phyloP scores from a whole-genome alignment of 805 yeast species.

The Wickerhamiella bombiphila region DNA sequence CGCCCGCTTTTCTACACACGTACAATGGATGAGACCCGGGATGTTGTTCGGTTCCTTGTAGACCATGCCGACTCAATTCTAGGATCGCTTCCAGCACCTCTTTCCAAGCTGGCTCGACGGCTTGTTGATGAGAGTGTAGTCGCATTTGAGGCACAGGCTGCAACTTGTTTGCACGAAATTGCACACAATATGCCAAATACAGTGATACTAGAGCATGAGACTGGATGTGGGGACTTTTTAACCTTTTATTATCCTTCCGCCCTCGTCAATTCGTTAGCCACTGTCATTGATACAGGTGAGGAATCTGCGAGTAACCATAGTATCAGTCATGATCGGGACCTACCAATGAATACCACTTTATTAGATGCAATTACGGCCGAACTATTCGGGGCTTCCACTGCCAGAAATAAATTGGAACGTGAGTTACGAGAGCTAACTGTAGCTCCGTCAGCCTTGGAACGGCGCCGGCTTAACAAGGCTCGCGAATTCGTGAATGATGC shows the following conservation, averaged over 20 bases:
- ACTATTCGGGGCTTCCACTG: neutral
- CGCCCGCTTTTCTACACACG: neutral
- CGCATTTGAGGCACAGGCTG: neutral
- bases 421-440: neutral
- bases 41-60: neutral
- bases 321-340: neutral
- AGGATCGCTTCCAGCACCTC: neutral
- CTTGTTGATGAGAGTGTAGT: neutral
- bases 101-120: neutral
- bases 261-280: no score
- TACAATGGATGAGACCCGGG: neutral
- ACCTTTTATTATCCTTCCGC: slow-evolving; percentile 4
- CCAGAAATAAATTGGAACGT: slow-evolving; percentile 2
- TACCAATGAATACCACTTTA: neutral
- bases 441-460: neutral
- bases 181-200: neutral
- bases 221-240: slow-evolving; percentile 4
- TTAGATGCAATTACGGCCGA: neutral
- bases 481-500: slow-evolving; percentile 1
- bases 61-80: neutral
- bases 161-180: neutral
- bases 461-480: neutral
- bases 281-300: no score
- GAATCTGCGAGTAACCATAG: neutral
- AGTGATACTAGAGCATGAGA: slow-evolving; percentile 9